Percentiles rank a stretch among this genome's conserved stretches.
Conservation (phyloP, 805 yeast species). For the Metschnikowia bowlesiae region DNA sequence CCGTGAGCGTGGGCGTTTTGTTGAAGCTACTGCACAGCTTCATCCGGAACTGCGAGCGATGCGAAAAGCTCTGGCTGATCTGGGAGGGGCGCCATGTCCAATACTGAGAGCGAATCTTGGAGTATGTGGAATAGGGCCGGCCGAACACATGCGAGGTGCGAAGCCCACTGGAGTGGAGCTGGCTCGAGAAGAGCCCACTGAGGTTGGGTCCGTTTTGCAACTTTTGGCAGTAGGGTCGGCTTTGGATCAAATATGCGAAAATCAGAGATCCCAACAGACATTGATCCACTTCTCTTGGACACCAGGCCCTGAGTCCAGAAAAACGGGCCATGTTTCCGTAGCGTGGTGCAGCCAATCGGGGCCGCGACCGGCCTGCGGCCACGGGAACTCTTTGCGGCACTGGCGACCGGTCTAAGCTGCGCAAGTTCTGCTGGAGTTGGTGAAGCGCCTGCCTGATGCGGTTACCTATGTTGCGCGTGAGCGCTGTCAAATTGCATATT, state of each 20-base stretch:
- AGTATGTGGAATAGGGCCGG: slow-evolving; percentile 11
- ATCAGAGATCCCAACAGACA: no score
- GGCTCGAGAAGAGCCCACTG: background rate
- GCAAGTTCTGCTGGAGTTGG: slow-evolving; percentile 37
- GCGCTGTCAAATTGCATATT: slow-evolving; percentile 40
- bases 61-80: slow-evolving; percentile 15
- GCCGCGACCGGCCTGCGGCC: slow-evolving; percentile 26
- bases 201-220: background rate
- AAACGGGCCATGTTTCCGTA: background rate
- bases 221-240: background rate
- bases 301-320: background rate
- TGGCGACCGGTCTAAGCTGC: slow-evolving; percentile 18
- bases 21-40: slow-evolving; percentile 12
- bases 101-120: slow-evolving; percentile 7
- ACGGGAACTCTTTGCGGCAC: slow-evolving; percentile 31
- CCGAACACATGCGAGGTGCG: background rate
- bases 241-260: no score
- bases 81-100: slow-evolving; percentile 17
- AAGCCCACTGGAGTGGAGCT: slow-evolving; percentile 1
- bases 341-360: background rate
- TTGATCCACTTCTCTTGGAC: background rate
- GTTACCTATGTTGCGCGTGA: slow-evolving; percentile 40
- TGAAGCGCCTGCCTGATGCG: slow-evolving; percentile 45
- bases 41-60: slow-evolving; percentile 16
- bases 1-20: slow-evolving; percentile 13